Conservation (phyloP, 2,329 filamentous ascomycete species). For the Furcasterigmium furcatum region DNA sequence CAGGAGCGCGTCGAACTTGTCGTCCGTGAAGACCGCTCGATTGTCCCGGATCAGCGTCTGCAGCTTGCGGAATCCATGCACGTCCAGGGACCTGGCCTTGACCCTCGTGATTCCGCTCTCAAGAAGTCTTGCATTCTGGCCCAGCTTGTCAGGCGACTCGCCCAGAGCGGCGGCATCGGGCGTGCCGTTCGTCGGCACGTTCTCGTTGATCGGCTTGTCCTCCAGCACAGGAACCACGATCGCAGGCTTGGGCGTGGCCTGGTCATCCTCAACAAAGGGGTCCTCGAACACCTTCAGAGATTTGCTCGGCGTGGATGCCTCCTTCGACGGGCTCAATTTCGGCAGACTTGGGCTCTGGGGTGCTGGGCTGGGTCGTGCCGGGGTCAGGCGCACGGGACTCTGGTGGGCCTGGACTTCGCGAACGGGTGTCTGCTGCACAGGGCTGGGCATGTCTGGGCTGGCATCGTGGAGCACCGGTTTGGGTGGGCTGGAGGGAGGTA, state of each 20-base stretch:
- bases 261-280: slow-evolving; percentile 49
- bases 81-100: slow-evolving; percentile 68
- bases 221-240: slow-evolving; percentile 52
- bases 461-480: not conserved
- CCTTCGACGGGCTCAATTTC: not conserved
- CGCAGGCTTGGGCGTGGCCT: slow-evolving; percentile 40
- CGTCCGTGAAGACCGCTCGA: slow-evolving; percentile 59
- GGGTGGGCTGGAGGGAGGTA: not conserved
- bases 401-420: not conserved
- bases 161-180: slow-evolving; percentile 11
- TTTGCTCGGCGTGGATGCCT: slow-evolving; percentile 25
- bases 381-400: not conserved
- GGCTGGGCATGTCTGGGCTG: slow-evolving; percentile 28
- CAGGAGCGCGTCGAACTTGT: slow-evolving; percentile 67
- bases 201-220: slow-evolving; percentile 59
- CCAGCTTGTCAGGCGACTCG: slow-evolving; percentile 47
- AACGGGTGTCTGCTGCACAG: not conserved
- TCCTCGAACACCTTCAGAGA: slow-evolving; percentile 60
- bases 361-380: slow-evolving; percentile 5
- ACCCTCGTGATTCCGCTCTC: slow-evolving; percentile 74
- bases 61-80: slow-evolving; percentile 76
- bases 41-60: slow-evolving; percentile 71
- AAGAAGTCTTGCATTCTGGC: slow-evolving; percentile 60
- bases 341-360: not conserved
- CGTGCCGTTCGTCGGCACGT: slow-evolving; percentile 16